Evolutionary conservation across 495 filamentous ascomycete species (phyloP), one percentile per base, ranked within the genome.

Genomic region (Evernia prunastri): DNA sequence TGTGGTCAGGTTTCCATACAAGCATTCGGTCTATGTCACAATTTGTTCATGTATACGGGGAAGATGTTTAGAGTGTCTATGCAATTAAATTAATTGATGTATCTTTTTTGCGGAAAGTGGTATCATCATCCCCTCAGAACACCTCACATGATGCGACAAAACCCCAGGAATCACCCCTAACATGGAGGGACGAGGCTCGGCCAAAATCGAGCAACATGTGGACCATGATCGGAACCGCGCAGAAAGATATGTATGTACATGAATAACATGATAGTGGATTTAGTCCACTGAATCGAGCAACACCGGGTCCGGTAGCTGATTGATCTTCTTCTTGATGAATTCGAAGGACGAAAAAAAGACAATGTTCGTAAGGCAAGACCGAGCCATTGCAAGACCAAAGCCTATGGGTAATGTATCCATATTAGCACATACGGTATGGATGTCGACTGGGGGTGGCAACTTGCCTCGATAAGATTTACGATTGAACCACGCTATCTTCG

Each of bases 361-460:
- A 56, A 63, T 64, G 57, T 69, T 66, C 47, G 68, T 64, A 36
- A 73, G 37, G 42, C 68, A 89, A 36, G 89, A 90, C 39, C 90
- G 83, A 59, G 80, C 79, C 86, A 92, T 90, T 18, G 88, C 91
- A 31, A 94, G 89, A 25, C 85, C 87, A 20, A 94, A 80, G 29
- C 89, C 89, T 72, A 79, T 76, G 18, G 1, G n/a, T 1, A 35
- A 27, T 18, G 40, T 23, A 45, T 12, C 20, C 35, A 25, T 13
- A 17, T 63, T 54, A 63, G 60, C 51, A 69, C 33, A 65, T 31
- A 18, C 13, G 7, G 20, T 23, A 12, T 15, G 39, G 27, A 29
- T 42, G 33, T 9, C 17, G 17, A 23, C 23, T 35, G 37, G 20
- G 6, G 13, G 35, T 7, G 61, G 45, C 39, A 31, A 56, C 71